Conservation (phyloP, 108 stramenopile genomes). For the Pseudonitzschia delicatissima region DNA sequence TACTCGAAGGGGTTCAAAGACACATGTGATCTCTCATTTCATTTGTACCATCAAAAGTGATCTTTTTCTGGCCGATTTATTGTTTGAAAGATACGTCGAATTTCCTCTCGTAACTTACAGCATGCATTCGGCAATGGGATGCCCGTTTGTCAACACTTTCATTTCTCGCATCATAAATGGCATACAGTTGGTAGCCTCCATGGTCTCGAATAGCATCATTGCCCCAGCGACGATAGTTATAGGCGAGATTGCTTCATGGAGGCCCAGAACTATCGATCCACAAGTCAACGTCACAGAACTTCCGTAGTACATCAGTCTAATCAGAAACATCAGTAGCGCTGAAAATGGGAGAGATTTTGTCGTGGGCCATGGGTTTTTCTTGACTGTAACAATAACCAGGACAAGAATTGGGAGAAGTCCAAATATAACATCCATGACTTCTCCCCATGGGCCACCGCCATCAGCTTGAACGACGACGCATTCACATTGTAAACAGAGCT, state of each 20-base stretch:
- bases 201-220: slow-evolving; percentile 59
- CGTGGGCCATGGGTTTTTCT: slow-evolving; percentile 42
- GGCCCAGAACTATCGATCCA: slow-evolving; percentile 44
- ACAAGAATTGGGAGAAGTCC: slow-evolving; percentile 53
- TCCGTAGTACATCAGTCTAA: slow-evolving; percentile 58
- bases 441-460: slow-evolving; percentile 48
- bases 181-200: slow-evolving; percentile 63
- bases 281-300: slow-evolving; percentile 38
- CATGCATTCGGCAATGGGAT: slow-evolving; percentile 51
- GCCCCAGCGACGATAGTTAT: slow-evolving; percentile 58
- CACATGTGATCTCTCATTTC: too few relatives aligned
- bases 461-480: slow-evolving; percentile 30
- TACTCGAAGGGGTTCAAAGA: too few relatives aligned
- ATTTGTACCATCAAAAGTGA: too few relatives aligned
- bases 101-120: slow-evolving; percentile 11
- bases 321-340: slow-evolving; percentile 52
- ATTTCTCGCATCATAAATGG: slow-evolving; percentile 75
- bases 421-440: slow-evolving; percentile 58
- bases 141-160: slow-evolving; percentile 57
- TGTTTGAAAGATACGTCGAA: too few relatives aligned
- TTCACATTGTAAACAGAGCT: slow-evolving; percentile 39
- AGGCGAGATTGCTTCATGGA: slow-evolving; percentile 54
- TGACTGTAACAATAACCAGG: slow-evolving; percentile 41
- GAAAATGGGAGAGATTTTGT: slow-evolving; percentile 48
- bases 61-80: too few relatives aligned